Conservation (phyloP, 352 stramenopile genomes). For the Nothophytophthora sp. region DNA sequence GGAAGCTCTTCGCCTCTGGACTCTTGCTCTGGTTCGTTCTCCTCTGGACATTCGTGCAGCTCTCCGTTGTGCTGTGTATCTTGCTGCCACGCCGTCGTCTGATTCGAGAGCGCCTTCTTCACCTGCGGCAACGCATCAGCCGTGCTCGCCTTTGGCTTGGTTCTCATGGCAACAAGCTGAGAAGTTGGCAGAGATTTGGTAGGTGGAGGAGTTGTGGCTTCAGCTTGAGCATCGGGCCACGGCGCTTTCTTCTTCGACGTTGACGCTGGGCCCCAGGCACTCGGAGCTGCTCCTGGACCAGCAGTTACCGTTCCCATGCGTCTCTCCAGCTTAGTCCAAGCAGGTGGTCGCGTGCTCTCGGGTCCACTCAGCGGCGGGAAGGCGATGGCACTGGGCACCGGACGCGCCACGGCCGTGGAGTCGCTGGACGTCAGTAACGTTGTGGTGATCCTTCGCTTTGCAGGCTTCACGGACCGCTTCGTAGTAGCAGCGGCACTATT, state of each 20-base stretch:
- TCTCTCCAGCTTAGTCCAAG: constrained; percentile 52
- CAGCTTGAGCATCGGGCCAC: too few relatives aligned
- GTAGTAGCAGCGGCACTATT: neutral
- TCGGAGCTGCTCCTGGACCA: neutral
- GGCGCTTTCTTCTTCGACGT: neutral
- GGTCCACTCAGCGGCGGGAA: constrained; percentile 28
- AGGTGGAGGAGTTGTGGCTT: too few relatives aligned
- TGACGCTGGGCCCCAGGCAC: too few relatives aligned
- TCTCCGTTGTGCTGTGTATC: too few relatives aligned
- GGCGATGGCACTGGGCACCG: constrained; percentile 24
- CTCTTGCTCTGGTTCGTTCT: neutral
- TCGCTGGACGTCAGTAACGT: constrained; percentile 40
- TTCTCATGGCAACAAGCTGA: neutral
- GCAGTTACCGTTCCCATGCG: constrained; percentile 23
- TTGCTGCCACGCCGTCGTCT: constrained; percentile 7
- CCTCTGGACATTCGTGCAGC: too few relatives aligned
- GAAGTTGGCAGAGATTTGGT: too few relatives aligned
- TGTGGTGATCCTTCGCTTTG: constrained; percentile 48
- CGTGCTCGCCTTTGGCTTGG: constrained; percentile 5
- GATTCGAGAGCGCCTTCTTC: constrained; percentile 12
- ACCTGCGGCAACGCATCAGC: constrained; percentile 7
- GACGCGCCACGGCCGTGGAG: constrained; percentile 18
- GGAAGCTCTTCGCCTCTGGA: neutral
- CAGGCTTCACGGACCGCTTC: constrained; percentile 8
- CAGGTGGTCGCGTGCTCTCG: constrained; percentile 10